Conservation (phyloP, 2,329 filamentous ascomycete species). For the Pestalotiopsis sp. region DNA sequence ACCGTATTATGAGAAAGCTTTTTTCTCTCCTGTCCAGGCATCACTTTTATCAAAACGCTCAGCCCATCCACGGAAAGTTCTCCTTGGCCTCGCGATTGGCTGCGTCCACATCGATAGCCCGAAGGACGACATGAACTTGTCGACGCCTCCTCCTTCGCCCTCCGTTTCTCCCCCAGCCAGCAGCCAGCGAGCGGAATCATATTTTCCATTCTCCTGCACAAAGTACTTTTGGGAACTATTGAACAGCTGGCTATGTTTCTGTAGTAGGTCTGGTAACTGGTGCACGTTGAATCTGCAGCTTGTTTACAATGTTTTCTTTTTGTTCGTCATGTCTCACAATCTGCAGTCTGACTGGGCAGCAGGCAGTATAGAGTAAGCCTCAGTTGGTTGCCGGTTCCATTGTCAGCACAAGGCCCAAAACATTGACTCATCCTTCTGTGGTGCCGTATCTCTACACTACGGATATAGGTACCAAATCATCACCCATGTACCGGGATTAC, state of each 20-base stretch:
- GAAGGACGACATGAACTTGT: neutral
- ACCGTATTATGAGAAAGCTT: neutral
- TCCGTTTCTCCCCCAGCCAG: neutral
- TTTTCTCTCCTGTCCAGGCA: neutral
- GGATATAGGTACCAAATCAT: neutral
- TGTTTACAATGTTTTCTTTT: neutral
- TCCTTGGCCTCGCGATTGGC: neutral
- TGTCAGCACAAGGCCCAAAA: neutral
- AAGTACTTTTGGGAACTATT: neutral
- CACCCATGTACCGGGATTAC: neutral
- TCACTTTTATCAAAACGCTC: neutral
- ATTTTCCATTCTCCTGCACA: neutral
- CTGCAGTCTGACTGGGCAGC: neutral
- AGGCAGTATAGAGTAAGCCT: neutral
- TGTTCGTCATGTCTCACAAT: neutral
- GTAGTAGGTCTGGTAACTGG: neutral
- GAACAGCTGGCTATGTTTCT: neutral
- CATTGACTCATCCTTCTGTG: neutral
- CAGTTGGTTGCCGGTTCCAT: neutral
- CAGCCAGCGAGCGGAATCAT: neutral
- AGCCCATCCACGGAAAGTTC: neutral
- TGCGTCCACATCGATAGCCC: neutral
- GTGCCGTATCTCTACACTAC: neutral
- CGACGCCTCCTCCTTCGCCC: neutral
- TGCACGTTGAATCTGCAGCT: neutral